These are phyloP conservation scores for Brassica juncea DNA, from an alignment of 345 rosid species.

Conservation along the genomic window DNA sequence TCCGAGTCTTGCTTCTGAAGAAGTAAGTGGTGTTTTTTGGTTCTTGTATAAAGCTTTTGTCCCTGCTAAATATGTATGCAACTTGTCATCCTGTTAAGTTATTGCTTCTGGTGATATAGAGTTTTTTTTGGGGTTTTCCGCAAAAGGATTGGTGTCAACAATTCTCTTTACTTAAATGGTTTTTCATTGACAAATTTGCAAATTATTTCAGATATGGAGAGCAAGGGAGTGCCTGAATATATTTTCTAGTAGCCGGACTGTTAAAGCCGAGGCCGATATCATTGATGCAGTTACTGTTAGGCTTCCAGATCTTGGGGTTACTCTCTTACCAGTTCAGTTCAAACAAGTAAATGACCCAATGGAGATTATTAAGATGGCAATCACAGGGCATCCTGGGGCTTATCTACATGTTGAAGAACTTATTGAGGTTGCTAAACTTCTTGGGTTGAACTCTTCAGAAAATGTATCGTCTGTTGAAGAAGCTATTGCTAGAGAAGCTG, in stretches of 20 bases:
- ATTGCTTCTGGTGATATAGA: constrained; percentile 17
- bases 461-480: constrained; percentile 85
- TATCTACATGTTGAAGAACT: constrained; percentile 89
- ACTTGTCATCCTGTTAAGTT: constrained; percentile 22
- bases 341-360: constrained; percentile 94
- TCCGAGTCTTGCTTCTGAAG: constrained; percentile 81
- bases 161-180: neutral
- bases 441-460: constrained; percentile 78
- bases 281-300: constrained; percentile 84
- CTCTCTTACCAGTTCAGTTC: constrained; percentile 85
- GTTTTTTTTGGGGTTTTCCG: neutral
- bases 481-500: constrained; percentile 99
- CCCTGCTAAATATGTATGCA: constrained; percentile 3
- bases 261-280: constrained; percentile 80
- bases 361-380: constrained; percentile 96
- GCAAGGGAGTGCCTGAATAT: constrained; percentile 92
- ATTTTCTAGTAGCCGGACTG: constrained; percentile 74
- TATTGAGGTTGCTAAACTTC: constrained; percentile 93
- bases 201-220: constrained; percentile 79
- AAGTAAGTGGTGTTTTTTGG: constrained; percentile 51
- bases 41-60: constrained; percentile 18
- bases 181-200: constrained; percentile 25
- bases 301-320: constrained; percentile 92
- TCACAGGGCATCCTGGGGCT: constrained; percentile 83
- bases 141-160: neutral